These are phyloP conservation scores for Talaromyces nanjingensis DNA, from an alignment of 495 filamentous ascomycete species.

Conservation along the genomic window DNA sequence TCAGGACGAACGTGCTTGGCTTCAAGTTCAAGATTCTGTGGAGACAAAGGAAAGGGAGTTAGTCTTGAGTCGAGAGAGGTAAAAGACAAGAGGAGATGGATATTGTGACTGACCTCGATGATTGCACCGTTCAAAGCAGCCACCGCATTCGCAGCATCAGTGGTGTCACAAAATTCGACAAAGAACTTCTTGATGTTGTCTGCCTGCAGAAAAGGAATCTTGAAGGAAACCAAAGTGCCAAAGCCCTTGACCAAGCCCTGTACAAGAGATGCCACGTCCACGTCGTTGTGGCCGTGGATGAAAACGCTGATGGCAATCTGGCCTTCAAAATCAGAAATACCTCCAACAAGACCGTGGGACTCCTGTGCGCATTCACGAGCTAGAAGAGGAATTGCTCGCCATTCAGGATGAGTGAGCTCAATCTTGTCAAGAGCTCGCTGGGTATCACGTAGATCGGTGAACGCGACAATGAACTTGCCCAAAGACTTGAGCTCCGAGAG, in stretches of 20 bases:
- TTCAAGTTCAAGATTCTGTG: background rate
- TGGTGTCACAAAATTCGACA: constrained; percentile 50
- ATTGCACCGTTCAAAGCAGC: constrained; percentile 35
- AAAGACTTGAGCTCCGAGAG: constrained; percentile 22
- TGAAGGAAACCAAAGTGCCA: constrained; percentile 48
- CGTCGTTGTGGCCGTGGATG: constrained; percentile 18
- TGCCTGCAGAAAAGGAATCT: constrained; percentile 24
- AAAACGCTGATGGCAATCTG: constrained; percentile 24
- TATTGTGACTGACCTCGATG: constrained; percentile 35
- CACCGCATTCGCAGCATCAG: constrained; percentile 28
- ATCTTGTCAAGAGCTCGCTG: constrained; percentile 39
- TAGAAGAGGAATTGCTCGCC: constrained; percentile 42
- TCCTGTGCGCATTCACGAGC: constrained; percentile 29
- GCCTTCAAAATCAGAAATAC: constrained; percentile 32
- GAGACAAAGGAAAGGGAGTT: background rate
- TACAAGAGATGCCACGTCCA: constrained; percentile 20
- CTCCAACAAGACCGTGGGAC: constrained; percentile 17
- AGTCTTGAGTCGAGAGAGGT: background rate
- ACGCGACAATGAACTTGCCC: constrained; percentile 46
- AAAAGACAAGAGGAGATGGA: background rate
- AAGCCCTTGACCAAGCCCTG: constrained; percentile 42
- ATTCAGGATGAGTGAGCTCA: constrained; percentile 35
- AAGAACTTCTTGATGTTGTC: constrained; percentile 27
- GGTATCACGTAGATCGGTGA: constrained; percentile 53
- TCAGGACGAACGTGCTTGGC: constrained; percentile 6